phyloP scores from a whole-genome alignment of 805 yeast genomes.

The Starmerella ratchasimensis region DNA sequence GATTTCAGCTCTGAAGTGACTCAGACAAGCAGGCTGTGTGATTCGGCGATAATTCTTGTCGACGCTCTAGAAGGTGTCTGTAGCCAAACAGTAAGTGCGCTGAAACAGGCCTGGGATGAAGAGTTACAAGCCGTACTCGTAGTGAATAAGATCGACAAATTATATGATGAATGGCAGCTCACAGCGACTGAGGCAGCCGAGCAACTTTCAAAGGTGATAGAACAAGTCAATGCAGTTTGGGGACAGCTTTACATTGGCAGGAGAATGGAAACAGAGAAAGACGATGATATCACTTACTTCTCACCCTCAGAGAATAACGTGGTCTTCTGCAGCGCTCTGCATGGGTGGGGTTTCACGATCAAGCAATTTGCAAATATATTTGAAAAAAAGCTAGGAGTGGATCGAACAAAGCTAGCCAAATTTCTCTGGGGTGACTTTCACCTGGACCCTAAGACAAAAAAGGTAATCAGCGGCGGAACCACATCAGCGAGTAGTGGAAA shows the following conservation, averaged over 20 bases:
- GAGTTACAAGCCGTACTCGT: slow-evolving; percentile 77
- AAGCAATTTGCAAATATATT: slow-evolving; percentile 79
- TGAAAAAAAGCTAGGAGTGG: slow-evolving; percentile 72
- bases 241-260: slow-evolving; percentile 91
- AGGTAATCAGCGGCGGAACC: slow-evolving; percentile 40
- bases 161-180: slow-evolving; percentile 67
- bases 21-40: slow-evolving; percentile 89
- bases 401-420: slow-evolving; percentile 60
- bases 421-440: slow-evolving; percentile 95
- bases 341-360: slow-evolving; percentile 95
- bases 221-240: slow-evolving; percentile 87
- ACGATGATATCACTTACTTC: slow-evolving; percentile 79
- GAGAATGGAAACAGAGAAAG: slow-evolving; percentile 38
- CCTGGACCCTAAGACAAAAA: slow-evolving; percentile 79
- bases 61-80: slow-evolving; percentile 98
- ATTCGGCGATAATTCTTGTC: slow-evolving; percentile 88
- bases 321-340: slow-evolving; percentile 78
- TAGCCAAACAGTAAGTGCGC: slow-evolving; percentile 88
- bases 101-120: slow-evolving; percentile 88
- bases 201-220: slow-evolving; percentile 66
- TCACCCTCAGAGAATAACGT: slow-evolving; percentile 79
- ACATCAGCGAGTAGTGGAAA: slow-evolving; percentile 17
- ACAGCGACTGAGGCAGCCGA: slow-evolving; percentile 73
- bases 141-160: slow-evolving; percentile 78
- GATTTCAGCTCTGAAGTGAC: slow-evolving; percentile 95